Evolutionary conservation across 305 asterid genomes (phyloP).

Genomic region (Fraxinus baroniana): DNA sequence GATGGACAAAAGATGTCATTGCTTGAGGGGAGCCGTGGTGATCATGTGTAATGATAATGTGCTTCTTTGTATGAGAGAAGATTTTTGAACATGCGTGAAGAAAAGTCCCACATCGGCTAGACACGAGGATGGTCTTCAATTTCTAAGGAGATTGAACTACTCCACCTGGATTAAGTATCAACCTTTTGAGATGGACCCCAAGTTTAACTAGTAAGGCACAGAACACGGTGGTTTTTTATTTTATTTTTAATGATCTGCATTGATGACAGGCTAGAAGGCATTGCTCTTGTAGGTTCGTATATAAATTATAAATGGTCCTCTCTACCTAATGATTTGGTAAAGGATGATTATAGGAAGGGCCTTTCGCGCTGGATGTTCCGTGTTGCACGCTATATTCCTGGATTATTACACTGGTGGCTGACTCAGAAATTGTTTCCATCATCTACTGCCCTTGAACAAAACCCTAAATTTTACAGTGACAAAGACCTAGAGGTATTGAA

Average conservation of each 20-base stretch:
- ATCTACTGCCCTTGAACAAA: conserved; percentile 63
- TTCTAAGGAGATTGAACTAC: not conserved
- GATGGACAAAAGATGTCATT: not conserved
- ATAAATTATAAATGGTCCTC: conserved; percentile 84
- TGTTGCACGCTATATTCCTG: conserved; percentile 53
- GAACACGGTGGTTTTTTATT: not conserved
- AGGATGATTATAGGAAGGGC: conserved; percentile 74
- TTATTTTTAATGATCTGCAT: not conserved
- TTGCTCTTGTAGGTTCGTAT: conserved; percentile 70
- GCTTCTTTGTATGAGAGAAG: not conserved
- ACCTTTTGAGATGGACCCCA: not conserved
- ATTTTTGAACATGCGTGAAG: not conserved
- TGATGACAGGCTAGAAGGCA: conserved; percentile 65
- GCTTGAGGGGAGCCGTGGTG: not conserved
- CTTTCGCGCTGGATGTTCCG: conserved; percentile 58
- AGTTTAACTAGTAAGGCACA: not conserved
- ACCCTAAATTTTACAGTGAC: conserved; percentile 58
- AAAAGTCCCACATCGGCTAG: not conserved
- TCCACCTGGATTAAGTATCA: not conserved
- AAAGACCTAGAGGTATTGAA: conserved; percentile 80
- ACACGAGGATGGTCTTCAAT: not conserved
- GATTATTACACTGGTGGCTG: conserved; percentile 80
- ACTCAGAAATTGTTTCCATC: conserved; percentile 86
- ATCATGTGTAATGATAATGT: not conserved
- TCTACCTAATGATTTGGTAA: conserved; percentile 58